phyloP scores from a whole-genome alignment of 2,329 filamentous ascomycete genomes.

The Fulvia fulva region DNA sequence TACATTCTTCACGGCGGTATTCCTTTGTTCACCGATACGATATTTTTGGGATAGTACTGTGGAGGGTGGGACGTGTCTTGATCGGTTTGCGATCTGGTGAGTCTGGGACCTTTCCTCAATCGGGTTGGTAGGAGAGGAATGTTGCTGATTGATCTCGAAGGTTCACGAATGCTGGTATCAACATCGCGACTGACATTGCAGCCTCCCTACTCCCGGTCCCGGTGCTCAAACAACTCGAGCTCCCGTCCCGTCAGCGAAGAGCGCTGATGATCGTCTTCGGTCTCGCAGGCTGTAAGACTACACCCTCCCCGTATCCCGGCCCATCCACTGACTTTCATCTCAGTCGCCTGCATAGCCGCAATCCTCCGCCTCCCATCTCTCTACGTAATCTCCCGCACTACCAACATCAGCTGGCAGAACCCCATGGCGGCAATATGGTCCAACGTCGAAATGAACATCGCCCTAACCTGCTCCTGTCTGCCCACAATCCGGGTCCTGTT shows the following conservation, averaged over 20 bases:
- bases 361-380: conserved; percentile 32
- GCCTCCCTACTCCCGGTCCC: conserved; percentile 35
- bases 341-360: conserved; percentile 31
- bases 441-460: conserved; percentile 34
- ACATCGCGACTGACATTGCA: conserved; percentile 36
- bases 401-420: conserved; percentile 31
- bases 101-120: background rate
- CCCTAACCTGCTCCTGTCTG: conserved; percentile 36
- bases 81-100: conserved; percentile 40
- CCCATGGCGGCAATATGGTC: conserved; percentile 35
- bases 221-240: conserved; percentile 32
- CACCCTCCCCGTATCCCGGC: background rate
- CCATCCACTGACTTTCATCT: background rate
- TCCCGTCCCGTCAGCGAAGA: conserved; percentile 32
- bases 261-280: conserved; percentile 35
- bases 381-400: conserved; percentile 14
- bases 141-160: conserved; percentile 11
- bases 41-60: conserved; percentile 40
- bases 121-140: background rate
- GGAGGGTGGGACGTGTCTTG: conserved; percentile 36
- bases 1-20: conserved; percentile 35
- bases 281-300: conserved; percentile 27
- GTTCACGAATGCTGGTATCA: conserved; percentile 37
- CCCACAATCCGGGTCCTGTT: conserved; percentile 37
- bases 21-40: conserved; percentile 41